Percentiles rank a stretch among this genome's conserved stretches.
Evolutionary conservation across 2,329 filamentous ascomycete species (phyloP).

Genomic region (Coniochaeta ligniaria): DNA sequence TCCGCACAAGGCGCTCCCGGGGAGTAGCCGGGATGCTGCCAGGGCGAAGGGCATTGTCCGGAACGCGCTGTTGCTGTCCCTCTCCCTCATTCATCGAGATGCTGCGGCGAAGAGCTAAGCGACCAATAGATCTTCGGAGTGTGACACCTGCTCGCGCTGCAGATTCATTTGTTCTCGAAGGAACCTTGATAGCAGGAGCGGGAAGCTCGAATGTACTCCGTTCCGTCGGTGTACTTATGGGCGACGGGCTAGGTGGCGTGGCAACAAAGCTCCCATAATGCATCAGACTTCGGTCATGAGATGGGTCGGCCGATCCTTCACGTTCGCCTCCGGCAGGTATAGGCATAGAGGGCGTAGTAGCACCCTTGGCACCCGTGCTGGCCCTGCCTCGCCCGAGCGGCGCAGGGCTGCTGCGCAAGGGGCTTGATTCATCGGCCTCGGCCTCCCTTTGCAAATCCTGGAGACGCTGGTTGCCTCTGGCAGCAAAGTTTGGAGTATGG

Average conservation of each 20-base stretch:
- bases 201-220: constrained; percentile 43
- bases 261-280: constrained; percentile 48
- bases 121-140: constrained; percentile 12
- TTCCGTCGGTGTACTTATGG: constrained; percentile 13
- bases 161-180: constrained; percentile 20
- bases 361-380: not conserved
- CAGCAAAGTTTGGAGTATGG: constrained; percentile 14
- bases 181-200: constrained; percentile 41
- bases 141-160: constrained; percentile 5
- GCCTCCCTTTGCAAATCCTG: not conserved
- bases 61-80: not conserved
- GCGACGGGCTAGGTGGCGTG: constrained; percentile 26
- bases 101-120: constrained; percentile 26
- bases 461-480: constrained; percentile 3
- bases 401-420: constrained; percentile 8
- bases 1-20: constrained; percentile 25
- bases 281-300: constrained; percentile 22
- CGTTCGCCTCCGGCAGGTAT: constrained; percentile 24
- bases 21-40: constrained; percentile 8
- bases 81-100: constrained; percentile 19
- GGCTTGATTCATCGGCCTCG: not conserved
- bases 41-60: not conserved
- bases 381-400: constrained; percentile 4
- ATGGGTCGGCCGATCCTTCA: constrained; percentile 29
- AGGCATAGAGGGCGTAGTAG: constrained; percentile 10